A percentile compares a stretch with the other conserved stretches of the same genome.
phyloP scores from a whole-genome alignment of 2,329 filamentous ascomycete genomes.

The Fusarium sororula region DNA sequence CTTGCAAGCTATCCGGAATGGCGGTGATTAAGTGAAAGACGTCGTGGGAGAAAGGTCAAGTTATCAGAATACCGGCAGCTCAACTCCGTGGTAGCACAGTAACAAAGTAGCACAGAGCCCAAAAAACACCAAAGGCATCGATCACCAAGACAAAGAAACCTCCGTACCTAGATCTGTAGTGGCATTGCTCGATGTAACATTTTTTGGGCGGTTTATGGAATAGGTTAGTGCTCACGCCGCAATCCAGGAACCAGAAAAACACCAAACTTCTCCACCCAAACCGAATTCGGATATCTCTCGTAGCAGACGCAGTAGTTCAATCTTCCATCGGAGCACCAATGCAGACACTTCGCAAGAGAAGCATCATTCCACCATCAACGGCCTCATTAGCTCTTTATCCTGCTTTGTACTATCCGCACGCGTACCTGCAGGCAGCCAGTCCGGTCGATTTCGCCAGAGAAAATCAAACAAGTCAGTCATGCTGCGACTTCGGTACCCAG shows the following conservation, averaged over 20 bases:
- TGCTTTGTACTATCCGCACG: not conserved
- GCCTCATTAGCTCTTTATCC: constrained; percentile 6
- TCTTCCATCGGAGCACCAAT: not conserved
- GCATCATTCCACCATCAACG: not conserved
- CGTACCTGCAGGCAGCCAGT: not conserved
- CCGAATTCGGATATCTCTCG: not conserved
- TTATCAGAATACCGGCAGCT: not conserved
- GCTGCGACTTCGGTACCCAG: not conserved
- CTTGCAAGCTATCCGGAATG: not conserved
- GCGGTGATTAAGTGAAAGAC: not conserved
- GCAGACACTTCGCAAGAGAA: not conserved
- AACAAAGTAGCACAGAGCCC: not conserved
- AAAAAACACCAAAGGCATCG: not conserved
- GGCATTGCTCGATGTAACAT: not conserved
- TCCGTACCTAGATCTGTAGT: not conserved
- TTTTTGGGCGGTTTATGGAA: not conserved
- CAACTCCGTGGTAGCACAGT: not conserved
- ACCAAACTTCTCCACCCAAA: not conserved
- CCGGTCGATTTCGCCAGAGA: not conserved
- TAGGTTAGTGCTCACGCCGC: not conserved
- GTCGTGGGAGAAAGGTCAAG: not conserved
- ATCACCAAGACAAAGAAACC: not conserved
- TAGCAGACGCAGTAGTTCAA: not conserved
- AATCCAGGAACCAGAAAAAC: not conserved
- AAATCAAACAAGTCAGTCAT: constrained; percentile 21